Conservation (phyloP, 805 yeast genomes). For the Metschnikowia lachancei region DNA sequence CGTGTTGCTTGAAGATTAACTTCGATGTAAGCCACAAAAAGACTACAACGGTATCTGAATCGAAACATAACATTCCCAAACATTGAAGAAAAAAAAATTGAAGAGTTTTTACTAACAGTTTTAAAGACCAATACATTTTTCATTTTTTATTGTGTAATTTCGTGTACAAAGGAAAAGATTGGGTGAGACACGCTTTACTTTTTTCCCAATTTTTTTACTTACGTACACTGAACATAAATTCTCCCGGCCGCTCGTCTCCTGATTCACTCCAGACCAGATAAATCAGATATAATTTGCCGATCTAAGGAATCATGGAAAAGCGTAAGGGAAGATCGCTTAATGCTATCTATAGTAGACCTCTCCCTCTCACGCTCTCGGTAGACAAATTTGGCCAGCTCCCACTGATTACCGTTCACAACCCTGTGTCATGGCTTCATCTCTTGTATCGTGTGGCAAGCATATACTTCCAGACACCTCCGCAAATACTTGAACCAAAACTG, state of each 20-base stretch:
- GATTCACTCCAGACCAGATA: background rate
- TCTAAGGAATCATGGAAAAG: conserved; percentile 29
- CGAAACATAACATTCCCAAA: conserved; percentile 6
- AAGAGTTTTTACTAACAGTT: conserved; percentile 8
- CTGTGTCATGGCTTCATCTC: conserved; percentile 59
- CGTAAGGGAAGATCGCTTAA: conserved; percentile 31
- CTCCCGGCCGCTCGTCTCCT: conserved; percentile 3
- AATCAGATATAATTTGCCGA: background rate
- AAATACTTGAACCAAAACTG: conserved; percentile 18
- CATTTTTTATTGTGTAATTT: background rate
- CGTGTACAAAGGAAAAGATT: background rate
- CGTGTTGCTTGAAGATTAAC: conserved; percentile 29
- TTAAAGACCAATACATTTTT: background rate
- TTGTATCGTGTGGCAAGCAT: conserved; percentile 30
- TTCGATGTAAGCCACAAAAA: conserved; percentile 65
- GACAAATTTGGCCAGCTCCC: conserved; percentile 47
- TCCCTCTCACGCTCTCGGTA: conserved; percentile 51
- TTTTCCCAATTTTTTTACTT: background rate
- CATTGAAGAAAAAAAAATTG: no score
- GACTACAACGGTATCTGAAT: conserved; percentile 98
- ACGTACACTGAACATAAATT: background rate
- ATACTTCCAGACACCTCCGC: conserved; percentile 27
- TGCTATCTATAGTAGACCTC: conserved; percentile 43
- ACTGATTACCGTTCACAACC: conserved; percentile 58
- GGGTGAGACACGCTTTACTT: no score